Evolutionary conservation across 2,329 filamentous ascomycete genomes (phyloP), one percentile per base, ranked within the genome.

Genomic region (Ophiostoma populinum): DNA sequence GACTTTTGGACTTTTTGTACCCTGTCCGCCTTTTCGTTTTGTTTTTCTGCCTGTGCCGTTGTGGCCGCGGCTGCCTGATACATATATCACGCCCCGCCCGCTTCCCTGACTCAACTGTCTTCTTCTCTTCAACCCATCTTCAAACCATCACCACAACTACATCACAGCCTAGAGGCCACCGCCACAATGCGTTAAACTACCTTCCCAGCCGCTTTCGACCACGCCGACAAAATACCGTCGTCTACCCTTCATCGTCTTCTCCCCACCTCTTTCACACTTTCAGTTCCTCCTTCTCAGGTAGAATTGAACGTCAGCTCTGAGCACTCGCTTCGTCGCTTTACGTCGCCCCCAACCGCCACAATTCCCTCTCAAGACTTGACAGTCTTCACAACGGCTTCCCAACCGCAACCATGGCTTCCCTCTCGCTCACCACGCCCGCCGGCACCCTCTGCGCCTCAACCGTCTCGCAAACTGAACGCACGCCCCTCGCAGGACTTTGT

Each of bases 351-450:
- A 50, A 65, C 64, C 63, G 58, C 60, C 58, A 72, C 61, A 61
- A 73, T 72, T 68, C 55, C 63, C 61, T 55, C 58, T 52, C 69
- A 64, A 71, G 75, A 76, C 70, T 70, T 67, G 48, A 52, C 64
- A 70, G 74, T 80, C 75, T 76, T 77, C 76, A 83, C 67, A 68
- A 85, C 79, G 79, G 78, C 79, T 80, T 70, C 73, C 57, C 55
- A 58, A 55, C 65, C 66, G 61, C 71, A 73, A 83, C 50, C 67
- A 86, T 86, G 80, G 80, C 77, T 67, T 74, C 70, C 76, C 67
- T 74, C 73, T 63, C 71, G 62, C 63, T 62, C 65, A 51, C 50
- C 62, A 55, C 68, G 61, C 65, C 66, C 63, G 67, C 69, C 69
- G 71, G 71, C 68, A 62, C 48, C 58, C 60, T 55, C 68, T 61